A percentile compares a stretch with the other conserved stretches of the same genome.
phyloP scores from a whole-genome alignment of 345 rosid genomes.

The Bruguiera sexangula region DNA sequence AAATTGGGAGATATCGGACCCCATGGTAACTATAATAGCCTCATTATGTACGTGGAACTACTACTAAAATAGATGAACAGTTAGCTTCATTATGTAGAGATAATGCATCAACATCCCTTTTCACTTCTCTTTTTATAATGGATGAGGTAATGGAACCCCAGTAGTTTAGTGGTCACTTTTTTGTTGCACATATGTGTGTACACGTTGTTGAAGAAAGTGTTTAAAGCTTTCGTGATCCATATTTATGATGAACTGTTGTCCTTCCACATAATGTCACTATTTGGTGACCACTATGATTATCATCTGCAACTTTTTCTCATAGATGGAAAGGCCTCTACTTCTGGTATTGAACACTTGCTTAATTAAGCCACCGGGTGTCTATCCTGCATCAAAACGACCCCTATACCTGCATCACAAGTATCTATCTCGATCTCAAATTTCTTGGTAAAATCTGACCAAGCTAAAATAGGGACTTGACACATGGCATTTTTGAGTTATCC shows the following conservation, averaged over 20 bases:
- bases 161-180: neutral
- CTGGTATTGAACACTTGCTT: neutral
- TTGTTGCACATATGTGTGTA: neutral
- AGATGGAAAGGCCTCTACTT: too few relatives aligned
- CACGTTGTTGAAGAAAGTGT: too few relatives aligned
- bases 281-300: too few relatives aligned
- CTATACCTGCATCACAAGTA: neutral
- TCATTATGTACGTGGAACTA: too few relatives aligned
- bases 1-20: too few relatives aligned
- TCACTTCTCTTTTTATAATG: neutral
- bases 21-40: too few relatives aligned
- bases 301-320: neutral
- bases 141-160: neutral
- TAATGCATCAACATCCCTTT: neutral
- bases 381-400: neutral
- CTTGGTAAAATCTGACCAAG: too few relatives aligned
- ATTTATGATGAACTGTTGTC: neutral
- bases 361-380: neutral
- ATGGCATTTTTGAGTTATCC: too few relatives aligned
- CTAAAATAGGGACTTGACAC: too few relatives aligned
- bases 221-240: neutral
- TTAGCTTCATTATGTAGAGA: too few relatives aligned
- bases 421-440: too few relatives aligned
- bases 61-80: too few relatives aligned
- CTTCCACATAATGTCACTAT: neutral